Percentiles rank a stretch among this genome's conserved stretches.
Evolutionary conservation across 1,284 basidiomycete species (phyloP).

Genomic region (Trametes sp.): DNA sequence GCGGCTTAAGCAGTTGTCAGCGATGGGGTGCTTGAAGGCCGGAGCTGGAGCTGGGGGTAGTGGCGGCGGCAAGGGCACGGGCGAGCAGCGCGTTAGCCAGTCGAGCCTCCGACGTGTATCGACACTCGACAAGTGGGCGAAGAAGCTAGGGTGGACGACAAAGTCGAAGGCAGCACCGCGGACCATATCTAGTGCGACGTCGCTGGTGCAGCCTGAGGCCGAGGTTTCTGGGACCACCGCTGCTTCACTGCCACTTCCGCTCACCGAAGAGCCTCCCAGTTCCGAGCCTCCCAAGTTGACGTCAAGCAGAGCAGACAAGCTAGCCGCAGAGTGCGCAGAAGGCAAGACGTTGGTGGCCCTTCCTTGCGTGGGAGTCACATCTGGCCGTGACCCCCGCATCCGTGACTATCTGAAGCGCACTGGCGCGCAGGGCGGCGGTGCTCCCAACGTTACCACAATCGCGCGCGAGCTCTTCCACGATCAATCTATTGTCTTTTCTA

Average conservation of each 20-base stretch:
- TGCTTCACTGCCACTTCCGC: too few relatives aligned
- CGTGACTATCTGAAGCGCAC: slow-evolving; percentile 4
- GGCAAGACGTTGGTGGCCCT: not conserved
- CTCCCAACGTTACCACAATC: not conserved
- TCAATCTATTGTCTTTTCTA: too few relatives aligned
- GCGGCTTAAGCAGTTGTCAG: too few relatives aligned
- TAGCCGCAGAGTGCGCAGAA: too few relatives aligned
- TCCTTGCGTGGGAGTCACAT: not conserved
- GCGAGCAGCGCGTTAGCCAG: too few relatives aligned
- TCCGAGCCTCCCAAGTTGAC: too few relatives aligned
- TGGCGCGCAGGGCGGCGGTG: slow-evolving; percentile 7
- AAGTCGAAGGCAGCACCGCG: not conserved
- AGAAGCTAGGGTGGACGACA: not conserved
- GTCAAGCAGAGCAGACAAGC: too few relatives aligned
- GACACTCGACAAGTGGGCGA: not conserved
- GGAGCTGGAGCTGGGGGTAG: too few relatives aligned
- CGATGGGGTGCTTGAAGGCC: too few relatives aligned
- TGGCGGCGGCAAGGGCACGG: too few relatives aligned
- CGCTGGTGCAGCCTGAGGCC: slow-evolving; percentile 32
- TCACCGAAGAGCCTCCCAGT: too few relatives aligned
- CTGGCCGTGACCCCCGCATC: not conserved
- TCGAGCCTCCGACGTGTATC: not conserved
- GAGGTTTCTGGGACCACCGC: slow-evolving; percentile 12
- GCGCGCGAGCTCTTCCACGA: too few relatives aligned
- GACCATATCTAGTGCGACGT: not conserved